These are phyloP conservation scores for Fraxinus quadrangulata DNA, from an alignment of 257 asterid genomes.

Conservation along the genomic window DNA sequence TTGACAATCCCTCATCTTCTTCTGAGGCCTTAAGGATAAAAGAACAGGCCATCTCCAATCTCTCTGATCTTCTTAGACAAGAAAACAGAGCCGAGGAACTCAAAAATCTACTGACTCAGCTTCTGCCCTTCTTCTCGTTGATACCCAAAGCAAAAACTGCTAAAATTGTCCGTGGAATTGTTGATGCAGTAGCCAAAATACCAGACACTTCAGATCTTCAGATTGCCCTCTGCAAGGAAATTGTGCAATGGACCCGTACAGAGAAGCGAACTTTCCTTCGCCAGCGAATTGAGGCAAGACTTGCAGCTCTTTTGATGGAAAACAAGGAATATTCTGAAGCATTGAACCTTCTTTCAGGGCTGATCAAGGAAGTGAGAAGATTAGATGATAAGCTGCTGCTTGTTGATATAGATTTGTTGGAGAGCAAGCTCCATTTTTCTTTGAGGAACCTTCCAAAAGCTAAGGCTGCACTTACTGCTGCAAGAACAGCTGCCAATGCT, in stretches of 20 bases:
- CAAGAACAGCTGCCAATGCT: conserved; percentile 71
- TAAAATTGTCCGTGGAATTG: conserved; percentile 54
- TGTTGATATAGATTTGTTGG: conserved; percentile 64
- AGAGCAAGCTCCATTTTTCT: conserved; percentile 71
- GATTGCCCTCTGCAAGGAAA: conserved; percentile 64
- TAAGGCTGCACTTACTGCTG: conserved; percentile 70
- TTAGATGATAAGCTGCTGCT: conserved; percentile 61
- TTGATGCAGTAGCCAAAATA: conserved; percentile 61
- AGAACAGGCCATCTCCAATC: conserved; percentile 53
- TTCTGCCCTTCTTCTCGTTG: conserved; percentile 60
- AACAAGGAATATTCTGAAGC: conserved; percentile 61
- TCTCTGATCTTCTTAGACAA: conserved; percentile 58
- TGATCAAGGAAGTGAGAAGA: conserved; percentile 63
- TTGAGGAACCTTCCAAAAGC: conserved; percentile 64
- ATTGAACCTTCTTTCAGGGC: conserved; percentile 59
- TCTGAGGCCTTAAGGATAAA: conserved; percentile 57
- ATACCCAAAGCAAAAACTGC: conserved; percentile 75
- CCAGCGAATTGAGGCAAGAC: conserved; percentile 61
- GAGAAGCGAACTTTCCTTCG: conserved; percentile 67
- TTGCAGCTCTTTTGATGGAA: conserved; percentile 62
- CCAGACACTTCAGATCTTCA: conserved; percentile 65
- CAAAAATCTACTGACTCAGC: conserved; percentile 42
- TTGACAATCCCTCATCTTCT: conserved; percentile 58
- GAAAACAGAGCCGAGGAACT: conserved; percentile 59
- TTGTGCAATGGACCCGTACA: conserved; percentile 60